Evolutionary conservation across 192 early-diverging fungal species (phyloP).

Genomic region (Ambispora gerdemannii): DNA sequence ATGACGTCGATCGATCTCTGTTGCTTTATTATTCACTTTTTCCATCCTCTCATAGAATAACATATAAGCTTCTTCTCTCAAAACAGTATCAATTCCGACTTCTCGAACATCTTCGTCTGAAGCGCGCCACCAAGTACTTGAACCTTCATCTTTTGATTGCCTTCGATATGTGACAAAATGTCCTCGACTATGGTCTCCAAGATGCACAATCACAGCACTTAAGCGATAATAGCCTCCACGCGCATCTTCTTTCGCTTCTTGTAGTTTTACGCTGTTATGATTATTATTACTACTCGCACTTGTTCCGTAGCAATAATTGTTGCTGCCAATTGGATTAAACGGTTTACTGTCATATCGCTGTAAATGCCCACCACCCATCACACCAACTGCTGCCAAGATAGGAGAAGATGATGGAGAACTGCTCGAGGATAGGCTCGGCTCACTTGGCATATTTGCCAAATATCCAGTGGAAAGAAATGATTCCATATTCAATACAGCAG

Average conservation of each 20-base stretch:
- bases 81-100: conserved; percentile 60
- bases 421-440: conserved; percentile 31
- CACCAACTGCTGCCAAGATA: conserved; percentile 30
- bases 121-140: conserved; percentile 63
- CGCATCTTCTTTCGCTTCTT: conserved; percentile 29
- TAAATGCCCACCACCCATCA: not conserved
- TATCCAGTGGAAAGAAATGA: conserved; percentile 71
- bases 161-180: conserved; percentile 89
- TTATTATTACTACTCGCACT: too few species aligned
- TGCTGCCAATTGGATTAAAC: conserved; percentile 20
- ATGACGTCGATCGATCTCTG: too few species aligned
- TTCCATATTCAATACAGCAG: conserved; percentile 70
- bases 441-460: conserved; percentile 53
- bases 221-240: conserved; percentile 71
- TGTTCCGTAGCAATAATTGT: too few species aligned
- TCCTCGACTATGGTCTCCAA: conserved; percentile 81
- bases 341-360: conserved; percentile 19
- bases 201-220: conserved; percentile 77
- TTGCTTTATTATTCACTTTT: too few species aligned
- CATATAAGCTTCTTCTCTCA: conserved; percentile 70
- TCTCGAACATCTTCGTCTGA: conserved; percentile 71
- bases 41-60: conserved; percentile 66
- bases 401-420: conserved; percentile 16
- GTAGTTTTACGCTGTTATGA: too few species aligned
- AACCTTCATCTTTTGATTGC: conserved; percentile 37